Percentiles rank a stretch among this genome's conserved stretches.
These are phyloP conservation scores for Helotiales sp. DNA, from an alignment of 2,329 filamentous ascomycete species.

Conservation along the genomic window DNA sequence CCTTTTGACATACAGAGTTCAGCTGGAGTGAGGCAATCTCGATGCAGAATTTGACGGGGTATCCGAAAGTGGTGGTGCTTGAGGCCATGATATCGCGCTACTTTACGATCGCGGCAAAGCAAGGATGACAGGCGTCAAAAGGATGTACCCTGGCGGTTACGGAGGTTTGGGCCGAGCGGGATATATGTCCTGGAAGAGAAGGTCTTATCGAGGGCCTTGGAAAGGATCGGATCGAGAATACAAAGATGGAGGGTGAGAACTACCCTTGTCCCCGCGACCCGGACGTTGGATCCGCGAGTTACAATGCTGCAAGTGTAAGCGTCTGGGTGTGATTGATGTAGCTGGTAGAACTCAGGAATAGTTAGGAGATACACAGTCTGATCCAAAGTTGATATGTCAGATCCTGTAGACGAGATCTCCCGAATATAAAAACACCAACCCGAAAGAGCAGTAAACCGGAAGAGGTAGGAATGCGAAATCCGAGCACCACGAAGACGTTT, in stretches of 20 bases:
- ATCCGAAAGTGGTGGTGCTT: background rate
- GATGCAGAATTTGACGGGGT: background rate
- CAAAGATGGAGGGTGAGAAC: background rate
- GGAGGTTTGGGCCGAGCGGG: background rate
- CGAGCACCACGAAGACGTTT: background rate
- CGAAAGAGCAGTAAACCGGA: too few relatives aligned
- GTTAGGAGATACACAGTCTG: too few relatives aligned
- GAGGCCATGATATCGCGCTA: background rate
- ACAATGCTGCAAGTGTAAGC: background rate
- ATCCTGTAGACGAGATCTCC: background rate
- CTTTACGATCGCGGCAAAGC: constrained; percentile 3
- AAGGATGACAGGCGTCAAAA: background rate
- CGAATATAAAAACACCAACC: too few relatives aligned
- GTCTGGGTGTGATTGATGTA: background rate
- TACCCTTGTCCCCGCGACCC: constrained; percentile 2
- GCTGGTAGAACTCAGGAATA: background rate
- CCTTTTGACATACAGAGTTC: background rate
- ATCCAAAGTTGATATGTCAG: background rate
- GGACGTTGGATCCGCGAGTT: background rate
- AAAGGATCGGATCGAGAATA: background rate
- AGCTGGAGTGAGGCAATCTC: background rate
- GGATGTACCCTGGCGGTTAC: background rate
- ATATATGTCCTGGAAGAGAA: background rate
- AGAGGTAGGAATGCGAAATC: too few relatives aligned
- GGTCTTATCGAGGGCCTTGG: background rate